Conservation (phyloP, 768 basidiomycete genomes). For the Phanerodontia chrysosporium region DNA sequence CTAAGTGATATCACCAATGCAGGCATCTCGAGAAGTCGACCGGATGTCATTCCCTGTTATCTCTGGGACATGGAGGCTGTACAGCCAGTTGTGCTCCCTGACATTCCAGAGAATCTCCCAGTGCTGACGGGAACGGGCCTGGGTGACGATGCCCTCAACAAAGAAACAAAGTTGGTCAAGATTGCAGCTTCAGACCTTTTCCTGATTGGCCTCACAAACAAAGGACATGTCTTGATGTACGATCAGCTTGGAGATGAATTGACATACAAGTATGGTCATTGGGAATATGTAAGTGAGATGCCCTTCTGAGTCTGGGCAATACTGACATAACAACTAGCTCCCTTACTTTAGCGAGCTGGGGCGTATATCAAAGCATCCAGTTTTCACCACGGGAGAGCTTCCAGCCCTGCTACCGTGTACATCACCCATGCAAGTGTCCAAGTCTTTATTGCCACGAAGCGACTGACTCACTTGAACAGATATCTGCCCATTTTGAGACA, state of each 20-base stretch:
- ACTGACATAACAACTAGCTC: constrained; percentile 40
- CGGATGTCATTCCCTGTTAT: constrained; percentile 50
- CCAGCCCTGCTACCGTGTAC: constrained; percentile 44
- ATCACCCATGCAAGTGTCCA: constrained; percentile 70
- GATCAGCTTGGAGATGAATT: constrained; percentile 40
- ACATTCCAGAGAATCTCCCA: constrained; percentile 54
- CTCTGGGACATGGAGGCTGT: constrained; percentile 46
- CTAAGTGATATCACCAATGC: constrained; percentile 14
- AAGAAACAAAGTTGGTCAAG: constrained; percentile 55
- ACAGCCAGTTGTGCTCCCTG: constrained; percentile 56
- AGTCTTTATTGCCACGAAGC: background rate
- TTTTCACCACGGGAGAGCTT: constrained; percentile 35
- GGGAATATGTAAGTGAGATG: constrained; percentile 64
- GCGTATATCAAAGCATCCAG: constrained; percentile 41
- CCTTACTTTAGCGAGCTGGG: constrained; percentile 67
- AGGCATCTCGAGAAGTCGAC: constrained; percentile 25
- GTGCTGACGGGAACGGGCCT: constrained; percentile 32
- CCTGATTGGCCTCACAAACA: constrained; percentile 75
- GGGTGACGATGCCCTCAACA: constrained; percentile 18
- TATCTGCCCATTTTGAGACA: constrained; percentile 79
- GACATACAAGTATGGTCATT: constrained; percentile 35
- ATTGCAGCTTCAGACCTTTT: constrained; percentile 75
- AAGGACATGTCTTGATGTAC: constrained; percentile 73
- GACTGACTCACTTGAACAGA: constrained; percentile 35
- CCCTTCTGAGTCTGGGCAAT: background rate